Base-by-base conservation (phyloP, 2,329 filamentous ascomycete species). In the Penicillium sp. region DNA sequence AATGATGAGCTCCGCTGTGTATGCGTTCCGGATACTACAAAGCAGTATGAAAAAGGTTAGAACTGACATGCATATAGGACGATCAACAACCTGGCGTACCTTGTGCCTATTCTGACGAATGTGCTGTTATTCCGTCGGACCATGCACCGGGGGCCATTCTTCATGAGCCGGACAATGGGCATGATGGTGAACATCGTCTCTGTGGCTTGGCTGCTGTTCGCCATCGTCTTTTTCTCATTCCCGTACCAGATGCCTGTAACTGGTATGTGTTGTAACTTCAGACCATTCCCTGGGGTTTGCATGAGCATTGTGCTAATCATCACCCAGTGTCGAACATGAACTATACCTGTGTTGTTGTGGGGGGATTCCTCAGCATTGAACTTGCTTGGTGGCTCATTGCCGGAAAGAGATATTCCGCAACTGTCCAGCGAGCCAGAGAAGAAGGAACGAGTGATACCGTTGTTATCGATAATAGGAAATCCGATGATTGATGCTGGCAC, bases 211-310 rank as follows among this genome's bases (percentile, higher is more conserved):
- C 76, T 80, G 1, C 34, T 75, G 3, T 81, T 83, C 60, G 81
- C 80, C 0, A 70, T 82, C 48, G 61, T 82, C 50, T 79, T 82
- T 68, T 81, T 79, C 65, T 76, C 72, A n/a, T 78, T 78, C 52
- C 76, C 75, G 0, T 72, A 71, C 19, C 65, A 69, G 21, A 74
- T 70, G 67, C 75, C 76, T 16, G 72, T 72, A 10, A 72, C 65
- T 13, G 53, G 63, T 67, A 54, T 21, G 62, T 60, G 8, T 5
- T 33, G 8, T 6, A 6, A 19, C 16, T 3, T n/a, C 63, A 2
- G 57, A 60, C 27, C 0, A 23, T 19, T 25, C 1, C 13, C 5
- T 8, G 4, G 11, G 16, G 34, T 16, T 16, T 25, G 10, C 2
- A 4, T 3, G 21, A 38, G 7, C 7, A 25, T 2, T 19, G 21